Percentiles rank a stretch among this genome's conserved stretches.
Conservation (phyloP, 2,329 filamentous ascomycete genomes). For the Colletotrichum sublineola region DNA sequence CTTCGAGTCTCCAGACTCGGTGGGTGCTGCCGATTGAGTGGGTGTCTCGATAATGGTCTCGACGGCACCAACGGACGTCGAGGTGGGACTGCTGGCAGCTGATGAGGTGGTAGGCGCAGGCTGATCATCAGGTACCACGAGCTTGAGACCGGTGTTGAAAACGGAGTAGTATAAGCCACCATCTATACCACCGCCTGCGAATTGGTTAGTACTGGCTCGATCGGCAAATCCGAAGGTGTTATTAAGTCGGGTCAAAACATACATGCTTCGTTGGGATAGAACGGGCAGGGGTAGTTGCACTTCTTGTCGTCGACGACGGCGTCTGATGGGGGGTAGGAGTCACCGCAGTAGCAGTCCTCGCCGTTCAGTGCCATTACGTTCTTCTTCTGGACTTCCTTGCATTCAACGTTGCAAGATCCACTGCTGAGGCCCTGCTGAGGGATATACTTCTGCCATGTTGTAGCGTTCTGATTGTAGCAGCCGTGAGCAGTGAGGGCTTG, state of each 20-base stretch:
- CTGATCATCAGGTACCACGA: conserved; percentile 54
- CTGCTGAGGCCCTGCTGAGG: conserved; percentile 49
- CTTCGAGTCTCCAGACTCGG: conserved; percentile 43
- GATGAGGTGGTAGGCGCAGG: conserved; percentile 48
- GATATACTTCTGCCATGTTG: conserved; percentile 50
- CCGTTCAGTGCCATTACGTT: conserved; percentile 74
- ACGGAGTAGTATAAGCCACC: conserved; percentile 55
- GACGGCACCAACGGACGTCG: conserved; percentile 40
- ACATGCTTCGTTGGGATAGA: conserved; percentile 75
- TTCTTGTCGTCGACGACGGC: conserved; percentile 67
- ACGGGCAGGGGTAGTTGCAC: conserved; percentile 77
- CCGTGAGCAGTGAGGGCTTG: conserved; percentile 62
- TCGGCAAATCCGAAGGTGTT: not conserved
- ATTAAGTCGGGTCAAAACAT: conserved; percentile 50
- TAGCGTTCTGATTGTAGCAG: conserved; percentile 61
- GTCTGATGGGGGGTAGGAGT: conserved; percentile 71
- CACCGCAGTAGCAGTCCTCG: conserved; percentile 80
- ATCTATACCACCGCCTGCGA: conserved; percentile 53
- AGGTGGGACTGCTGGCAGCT: conserved; percentile 42
- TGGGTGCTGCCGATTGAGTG: not conserved
- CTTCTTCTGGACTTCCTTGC: conserved; percentile 49
- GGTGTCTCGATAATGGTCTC: conserved; percentile 33
- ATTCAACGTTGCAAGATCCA: conserved; percentile 56
- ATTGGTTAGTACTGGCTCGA: conserved; percentile 17
- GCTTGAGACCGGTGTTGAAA: conserved; percentile 63